Evolutionary conservation across 108 stramenopile species (phyloP).

Genomic region (Discostella pseudostelligera): DNA sequence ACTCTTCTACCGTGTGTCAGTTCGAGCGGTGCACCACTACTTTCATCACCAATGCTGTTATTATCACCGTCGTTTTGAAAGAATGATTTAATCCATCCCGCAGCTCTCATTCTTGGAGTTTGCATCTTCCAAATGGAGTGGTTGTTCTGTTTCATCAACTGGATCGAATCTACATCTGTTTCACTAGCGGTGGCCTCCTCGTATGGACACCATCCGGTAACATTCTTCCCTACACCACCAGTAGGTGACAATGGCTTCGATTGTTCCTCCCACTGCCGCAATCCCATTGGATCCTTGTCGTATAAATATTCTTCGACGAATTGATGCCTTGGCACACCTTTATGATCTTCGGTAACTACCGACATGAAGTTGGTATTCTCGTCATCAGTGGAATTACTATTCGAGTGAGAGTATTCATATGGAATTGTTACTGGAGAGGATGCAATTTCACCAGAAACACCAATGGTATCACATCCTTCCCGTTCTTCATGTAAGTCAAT

Average conservation of each 20-base stretch:
- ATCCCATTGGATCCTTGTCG: constrained; percentile 8
- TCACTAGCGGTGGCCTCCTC: neutral
- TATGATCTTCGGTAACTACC: constrained; percentile 20
- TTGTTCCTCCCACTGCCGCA: constrained; percentile 12
- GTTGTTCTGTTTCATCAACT: neutral
- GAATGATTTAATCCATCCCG: neutral
- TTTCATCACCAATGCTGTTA: neutral
- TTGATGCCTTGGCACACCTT: neutral
- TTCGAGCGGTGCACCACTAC: neutral
- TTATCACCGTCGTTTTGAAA: neutral
- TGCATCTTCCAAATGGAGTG: too few species aligned
- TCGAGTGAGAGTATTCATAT: too few species aligned
- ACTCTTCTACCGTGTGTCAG: neutral
- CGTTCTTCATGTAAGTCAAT: neutral
- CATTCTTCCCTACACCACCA: neutral
- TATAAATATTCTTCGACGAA: constrained; percentile 30
- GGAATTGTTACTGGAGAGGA: too few species aligned
- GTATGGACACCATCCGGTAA: neutral
- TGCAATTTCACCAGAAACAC: too few species aligned
- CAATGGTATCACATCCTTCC: too few species aligned
- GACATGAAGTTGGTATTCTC: constrained; percentile 9
- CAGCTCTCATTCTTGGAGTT: neutral
- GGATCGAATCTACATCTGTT: neutral
- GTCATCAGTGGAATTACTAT: neutral
- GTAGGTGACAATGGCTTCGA: constrained; percentile 11